phyloP scores from a whole-genome alignment of 148 eudicot species.

The Persicaria maculosa region DNA sequence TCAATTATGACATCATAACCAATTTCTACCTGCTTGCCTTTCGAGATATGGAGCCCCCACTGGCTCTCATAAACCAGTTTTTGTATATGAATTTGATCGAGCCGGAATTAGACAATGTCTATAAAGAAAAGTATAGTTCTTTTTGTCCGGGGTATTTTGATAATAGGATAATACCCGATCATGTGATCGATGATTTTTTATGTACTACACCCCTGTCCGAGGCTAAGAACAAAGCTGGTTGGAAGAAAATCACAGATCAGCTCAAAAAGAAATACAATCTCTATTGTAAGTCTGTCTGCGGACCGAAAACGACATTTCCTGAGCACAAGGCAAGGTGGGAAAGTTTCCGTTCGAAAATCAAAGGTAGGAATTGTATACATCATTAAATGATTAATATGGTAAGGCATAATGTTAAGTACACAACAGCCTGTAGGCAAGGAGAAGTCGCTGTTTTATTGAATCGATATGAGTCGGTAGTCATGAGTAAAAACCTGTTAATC shows the following conservation, averaged over 20 bases:
- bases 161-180: not conserved
- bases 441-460: too few species aligned
- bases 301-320: not conserved
- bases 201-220: constrained; percentile 3
- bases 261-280: not conserved
- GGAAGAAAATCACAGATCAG: not conserved
- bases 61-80: constrained; percentile 6
- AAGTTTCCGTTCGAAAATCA: not conserved
- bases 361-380: not conserved
- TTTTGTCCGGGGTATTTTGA: not conserved
- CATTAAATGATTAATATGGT: not conserved
- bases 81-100: constrained; percentile 5
- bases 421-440: too few species aligned
- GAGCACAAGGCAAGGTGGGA: not conserved
- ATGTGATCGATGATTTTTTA: constrained; percentile 4
- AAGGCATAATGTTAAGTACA: too few species aligned
- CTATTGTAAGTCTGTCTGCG: constrained; percentile 7
- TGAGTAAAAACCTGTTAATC: too few species aligned
- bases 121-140: constrained; percentile 2
- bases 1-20: not conserved
- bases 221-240: constrained; percentile 9
- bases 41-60: not conserved
- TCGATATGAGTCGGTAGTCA: too few species aligned
- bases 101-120: constrained; percentile 1
- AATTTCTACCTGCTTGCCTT: not conserved